Percentiles rank a stretch among this genome's conserved stretches.
Conservation (phyloP, 2,329 filamentous ascomycete species). For the Fusarium neocosmosporiellum region DNA sequence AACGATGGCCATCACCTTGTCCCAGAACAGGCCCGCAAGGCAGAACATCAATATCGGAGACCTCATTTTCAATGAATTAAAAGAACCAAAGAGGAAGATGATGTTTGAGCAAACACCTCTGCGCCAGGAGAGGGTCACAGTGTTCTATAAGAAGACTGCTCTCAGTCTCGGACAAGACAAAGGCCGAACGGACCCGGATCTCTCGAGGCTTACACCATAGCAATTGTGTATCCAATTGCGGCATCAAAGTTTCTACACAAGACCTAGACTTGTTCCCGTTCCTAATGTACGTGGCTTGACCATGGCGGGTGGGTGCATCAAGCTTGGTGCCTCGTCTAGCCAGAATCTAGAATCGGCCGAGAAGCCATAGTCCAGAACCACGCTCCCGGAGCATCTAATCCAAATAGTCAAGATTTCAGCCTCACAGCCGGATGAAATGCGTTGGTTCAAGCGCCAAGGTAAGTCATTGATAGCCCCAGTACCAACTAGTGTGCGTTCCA, state of each 20-base stretch:
- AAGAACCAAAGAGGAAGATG: neutral
- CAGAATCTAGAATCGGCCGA: neutral
- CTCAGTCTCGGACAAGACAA: neutral
- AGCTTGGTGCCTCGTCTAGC: neutral
- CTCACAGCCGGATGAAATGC: neutral
- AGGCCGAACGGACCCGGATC: neutral
- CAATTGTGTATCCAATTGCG: neutral
- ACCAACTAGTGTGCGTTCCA: neutral
- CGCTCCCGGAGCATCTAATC: neutral
- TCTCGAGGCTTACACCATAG: neutral
- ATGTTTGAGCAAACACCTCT: too few relatives aligned
- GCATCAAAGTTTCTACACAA: neutral
- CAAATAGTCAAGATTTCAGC: neutral
- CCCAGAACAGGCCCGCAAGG: conserved; percentile 6
- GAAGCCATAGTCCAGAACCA: neutral
- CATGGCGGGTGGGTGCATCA: neutral
- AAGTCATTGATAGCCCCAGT: neutral
- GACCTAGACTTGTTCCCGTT: neutral
- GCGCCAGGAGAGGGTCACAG: neutral
- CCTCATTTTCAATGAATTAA: conserved; percentile 1
- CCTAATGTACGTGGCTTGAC: neutral
- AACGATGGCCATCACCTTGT: neutral
- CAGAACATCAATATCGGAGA: conserved; percentile 16
- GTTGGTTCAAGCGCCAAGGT: neutral
- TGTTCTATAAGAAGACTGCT: neutral